phyloP scores from a whole-genome alignment of 495 filamentous ascomycete species.

The Bacidia rubella region DNA sequence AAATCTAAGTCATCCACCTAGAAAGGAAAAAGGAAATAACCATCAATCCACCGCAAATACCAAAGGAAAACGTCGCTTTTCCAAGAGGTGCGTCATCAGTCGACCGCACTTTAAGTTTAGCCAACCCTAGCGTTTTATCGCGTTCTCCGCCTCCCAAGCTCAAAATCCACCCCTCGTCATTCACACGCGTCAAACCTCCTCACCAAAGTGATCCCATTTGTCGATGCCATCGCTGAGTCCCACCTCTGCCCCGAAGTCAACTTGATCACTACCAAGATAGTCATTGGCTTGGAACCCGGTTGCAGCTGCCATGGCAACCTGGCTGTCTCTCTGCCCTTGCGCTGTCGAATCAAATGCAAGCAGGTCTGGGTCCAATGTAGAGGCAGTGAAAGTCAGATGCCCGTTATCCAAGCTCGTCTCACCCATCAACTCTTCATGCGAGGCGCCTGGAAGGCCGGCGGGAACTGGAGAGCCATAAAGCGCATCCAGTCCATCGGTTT shows the following conservation, averaged over 20 bases:
- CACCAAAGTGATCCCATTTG: constrained; percentile 4
- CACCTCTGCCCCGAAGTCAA: constrained; percentile 6
- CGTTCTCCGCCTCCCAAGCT: too few relatives aligned
- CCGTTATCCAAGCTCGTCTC: constrained; percentile 19
- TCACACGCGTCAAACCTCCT: too few relatives aligned
- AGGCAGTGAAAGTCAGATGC: constrained; percentile 9
- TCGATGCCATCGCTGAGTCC: constrained; percentile 3
- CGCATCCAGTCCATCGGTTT: constrained; percentile 25
- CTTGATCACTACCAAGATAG: not conserved
- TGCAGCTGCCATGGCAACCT: not conserved
- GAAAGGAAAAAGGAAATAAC: not conserved
- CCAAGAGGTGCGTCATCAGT: too few relatives aligned
- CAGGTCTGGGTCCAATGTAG: constrained; percentile 17
- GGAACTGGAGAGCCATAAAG: constrained; percentile 18
- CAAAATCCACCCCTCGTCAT: too few relatives aligned
- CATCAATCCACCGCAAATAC: not conserved
- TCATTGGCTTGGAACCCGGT: constrained; percentile 3
- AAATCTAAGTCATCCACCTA: not conserved
- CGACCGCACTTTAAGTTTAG: too few relatives aligned
- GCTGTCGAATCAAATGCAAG: constrained; percentile 22
- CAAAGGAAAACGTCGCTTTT: not conserved
- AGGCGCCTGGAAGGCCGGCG: constrained; percentile 39
- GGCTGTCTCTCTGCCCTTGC: constrained; percentile 6
- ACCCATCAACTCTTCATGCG: constrained; percentile 40
- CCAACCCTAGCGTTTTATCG: too few relatives aligned